Evolutionary conservation across 495 filamentous ascomycete species (phyloP).

Genomic region (Talaromyces ruber): DNA sequence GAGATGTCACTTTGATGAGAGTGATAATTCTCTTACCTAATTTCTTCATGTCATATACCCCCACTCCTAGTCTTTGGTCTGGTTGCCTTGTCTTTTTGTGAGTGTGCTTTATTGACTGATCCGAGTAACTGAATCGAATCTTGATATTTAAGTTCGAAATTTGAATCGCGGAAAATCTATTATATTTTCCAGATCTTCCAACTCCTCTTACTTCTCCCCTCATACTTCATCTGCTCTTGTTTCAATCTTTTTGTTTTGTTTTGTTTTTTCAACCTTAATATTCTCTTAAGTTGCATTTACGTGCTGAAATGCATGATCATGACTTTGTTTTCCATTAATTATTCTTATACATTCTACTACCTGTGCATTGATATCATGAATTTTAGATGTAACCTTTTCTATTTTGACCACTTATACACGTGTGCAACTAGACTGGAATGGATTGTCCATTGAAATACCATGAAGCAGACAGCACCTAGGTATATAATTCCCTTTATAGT

Average conservation of each 20-base stretch:
- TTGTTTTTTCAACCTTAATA: not conserved
- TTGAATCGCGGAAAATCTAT: not conserved
- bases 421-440: not conserved
- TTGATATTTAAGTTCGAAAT: not conserved
- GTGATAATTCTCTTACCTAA: constrained; percentile 5
- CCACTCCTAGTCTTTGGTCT: constrained; percentile 3
- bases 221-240: not conserved
- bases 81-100: constrained; percentile 1
- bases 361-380: not conserved
- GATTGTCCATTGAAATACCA: not conserved
- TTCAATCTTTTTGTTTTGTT: not conserved
- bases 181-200: not conserved
- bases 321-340: not conserved
- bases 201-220: not conserved
- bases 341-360: not conserved
- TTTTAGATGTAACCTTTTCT: not conserved
- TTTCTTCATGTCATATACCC: constrained; percentile 8
- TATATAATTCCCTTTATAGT: too few relatives aligned
- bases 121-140: not conserved
- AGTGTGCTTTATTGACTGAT: not conserved
- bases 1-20: constrained; percentile 17
- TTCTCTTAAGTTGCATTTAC: not conserved
- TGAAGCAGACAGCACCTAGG: too few relatives aligned
- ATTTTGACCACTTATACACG: not conserved
- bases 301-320: not conserved